Base-by-base conservation (phyloP, 2,329 filamentous ascomycete species). In the Xylaria hypoxylon region DNA sequence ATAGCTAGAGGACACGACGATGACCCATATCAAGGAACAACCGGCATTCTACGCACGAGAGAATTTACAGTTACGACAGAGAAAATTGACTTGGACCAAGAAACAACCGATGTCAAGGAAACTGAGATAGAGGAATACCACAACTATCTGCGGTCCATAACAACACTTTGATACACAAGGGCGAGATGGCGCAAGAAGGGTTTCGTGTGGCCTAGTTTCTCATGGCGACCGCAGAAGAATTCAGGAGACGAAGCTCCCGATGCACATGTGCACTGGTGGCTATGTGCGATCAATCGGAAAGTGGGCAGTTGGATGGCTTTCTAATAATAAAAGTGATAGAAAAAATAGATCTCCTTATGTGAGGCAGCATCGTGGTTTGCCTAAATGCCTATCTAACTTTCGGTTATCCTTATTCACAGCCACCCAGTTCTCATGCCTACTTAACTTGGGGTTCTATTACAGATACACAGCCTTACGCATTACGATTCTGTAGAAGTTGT, bases 11-110 rank as follows among this genome's bases (percentile, higher is more conserved):
- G 11, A n/a, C 15, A 26, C 7, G 19, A 59, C 4, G 13, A 44
- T 3, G 7, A 35, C 13, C 13, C 28, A 8, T 51, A 24, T 22
- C 58, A 53, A n/a, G 57, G 40, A 13, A 11, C 35, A 19, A n/a
- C 15, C 31, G 64, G 57, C 6, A 69, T 69, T 10, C 13, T 67
- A 13, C 45, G 64, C 15, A 69, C 64, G 13, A 69, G 58, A 5
- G 24, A 65, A 5, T 53, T 69, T 22, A 65, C 44, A 2, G 38
- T 69, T 22, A 65, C 50, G 22, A 51, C 64, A 3, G 65, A 61
- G 57, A 22, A 64, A 26, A 53, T 50, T 3, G 31, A n/a, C 11
- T 28, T 17, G 19, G 33, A 10, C 3, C 1, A 11, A 55, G 35
- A 42, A 26, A 13, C 4, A 3, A 11, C 13, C 2, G 31, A 42